Conservation (phyloP, 2,329 filamentous ascomycete genomes). For the Aspergillus sergii region DNA sequence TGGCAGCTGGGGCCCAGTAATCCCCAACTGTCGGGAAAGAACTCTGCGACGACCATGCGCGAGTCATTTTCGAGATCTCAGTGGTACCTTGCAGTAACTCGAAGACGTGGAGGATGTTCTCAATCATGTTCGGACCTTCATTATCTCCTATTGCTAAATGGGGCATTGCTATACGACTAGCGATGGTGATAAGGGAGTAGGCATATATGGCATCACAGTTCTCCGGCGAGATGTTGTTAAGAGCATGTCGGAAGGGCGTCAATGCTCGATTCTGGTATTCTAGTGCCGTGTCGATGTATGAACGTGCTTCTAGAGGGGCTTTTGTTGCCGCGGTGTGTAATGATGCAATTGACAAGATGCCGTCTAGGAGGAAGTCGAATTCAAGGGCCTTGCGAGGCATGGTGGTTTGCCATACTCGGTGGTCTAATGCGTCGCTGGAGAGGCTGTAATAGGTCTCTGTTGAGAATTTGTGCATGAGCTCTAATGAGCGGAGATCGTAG, state of each 20-base stretch:
- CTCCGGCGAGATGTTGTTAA: slow-evolving; percentile 28
- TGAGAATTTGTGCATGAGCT: slow-evolving; percentile 54
- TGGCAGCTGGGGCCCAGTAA: background rate
- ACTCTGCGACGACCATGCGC: background rate
- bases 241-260: slow-evolving; percentile 28
- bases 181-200: slow-evolving; percentile 31
- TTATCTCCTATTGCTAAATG: slow-evolving; percentile 2
- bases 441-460: slow-evolving; percentile 48
- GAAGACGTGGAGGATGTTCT: background rate
- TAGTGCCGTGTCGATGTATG: slow-evolving; percentile 30
- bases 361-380: slow-evolving; percentile 39
- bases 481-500: slow-evolving; percentile 40
- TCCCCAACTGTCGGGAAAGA: background rate
- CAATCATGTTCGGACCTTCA: background rate
- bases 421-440: slow-evolving; percentile 27
- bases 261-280: slow-evolving; percentile 30
- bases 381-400: slow-evolving; percentile 38
- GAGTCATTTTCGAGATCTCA: background rate
- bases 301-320: slow-evolving; percentile 13
- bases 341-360: slow-evolving; percentile 39
- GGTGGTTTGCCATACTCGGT: slow-evolving; percentile 34
- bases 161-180: slow-evolving; percentile 29
- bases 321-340: slow-evolving; percentile 37
- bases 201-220: slow-evolving; percentile 35
- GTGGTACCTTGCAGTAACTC: background rate